phyloP scores from a whole-genome alignment of 2,329 filamentous ascomycete species.

The Phoma sp. region DNA sequence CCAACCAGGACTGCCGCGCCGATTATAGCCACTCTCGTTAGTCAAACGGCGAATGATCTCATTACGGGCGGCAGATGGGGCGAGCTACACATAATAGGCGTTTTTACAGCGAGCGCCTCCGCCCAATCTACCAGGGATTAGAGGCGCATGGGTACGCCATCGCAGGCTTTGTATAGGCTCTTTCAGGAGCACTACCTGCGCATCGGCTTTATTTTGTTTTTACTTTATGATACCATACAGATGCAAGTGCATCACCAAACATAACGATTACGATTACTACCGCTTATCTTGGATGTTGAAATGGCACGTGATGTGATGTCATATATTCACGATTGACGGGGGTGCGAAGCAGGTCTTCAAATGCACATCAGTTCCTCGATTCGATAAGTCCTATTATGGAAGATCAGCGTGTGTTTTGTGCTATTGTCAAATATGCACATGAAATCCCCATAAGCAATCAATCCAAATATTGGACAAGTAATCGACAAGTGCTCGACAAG shows the following conservation, averaged over 20 bases:
- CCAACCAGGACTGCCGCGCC: slow-evolving; percentile 28
- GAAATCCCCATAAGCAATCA: not conserved
- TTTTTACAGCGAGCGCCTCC: slow-evolving; percentile 15
- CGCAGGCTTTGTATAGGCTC: slow-evolving; percentile 24
- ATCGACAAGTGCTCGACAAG: not conserved
- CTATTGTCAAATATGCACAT: not conserved
- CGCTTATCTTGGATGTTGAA: not conserved
- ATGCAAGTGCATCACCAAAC: slow-evolving; percentile 30
- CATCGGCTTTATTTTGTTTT: slow-evolving; percentile 16
- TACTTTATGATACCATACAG: slow-evolving; percentile 42
- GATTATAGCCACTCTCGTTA: not conserved
- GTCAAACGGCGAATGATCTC: not conserved
- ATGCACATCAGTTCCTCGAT: not conserved
- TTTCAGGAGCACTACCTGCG: slow-evolving; percentile 10
- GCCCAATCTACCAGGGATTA: slow-evolving; percentile 9
- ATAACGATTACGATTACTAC: slow-evolving; percentile 5
- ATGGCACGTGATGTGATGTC: slow-evolving; percentile 15
- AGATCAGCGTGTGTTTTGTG: not conserved
- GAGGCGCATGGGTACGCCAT: slow-evolving; percentile 27
- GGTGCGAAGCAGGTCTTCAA: slow-evolving; percentile 1
- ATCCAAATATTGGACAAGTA: not conserved
- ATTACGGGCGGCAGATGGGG: slow-evolving; percentile 10
- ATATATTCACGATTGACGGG: not conserved
- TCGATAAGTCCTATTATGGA: not conserved
- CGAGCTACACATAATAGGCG: slow-evolving; percentile 10